A percentile compares a stretch with the other conserved stretches of the same genome.
Evolutionary conservation across 257 asterid species (phyloP).

Genomic region (Fraxinus anomala): DNA sequence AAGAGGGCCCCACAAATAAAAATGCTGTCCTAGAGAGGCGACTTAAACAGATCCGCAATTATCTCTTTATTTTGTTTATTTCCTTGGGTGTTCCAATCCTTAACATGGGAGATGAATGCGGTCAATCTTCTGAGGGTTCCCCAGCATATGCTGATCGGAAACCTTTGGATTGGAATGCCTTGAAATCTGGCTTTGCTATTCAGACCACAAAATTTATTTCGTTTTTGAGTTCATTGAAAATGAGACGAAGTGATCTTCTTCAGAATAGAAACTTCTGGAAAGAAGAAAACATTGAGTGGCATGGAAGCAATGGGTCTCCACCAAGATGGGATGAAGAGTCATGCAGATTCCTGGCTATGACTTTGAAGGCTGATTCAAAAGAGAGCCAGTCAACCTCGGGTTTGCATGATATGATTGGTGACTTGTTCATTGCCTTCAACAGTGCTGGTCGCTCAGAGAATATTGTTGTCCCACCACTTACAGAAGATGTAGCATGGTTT

Average conservation of each 20-base stretch:
- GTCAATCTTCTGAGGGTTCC: slow-evolving; percentile 73
- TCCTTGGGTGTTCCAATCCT: slow-evolving; percentile 87
- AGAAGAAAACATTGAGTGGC: slow-evolving; percentile 76
- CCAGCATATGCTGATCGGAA: slow-evolving; percentile 45
- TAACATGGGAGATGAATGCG: slow-evolving; percentile 98
- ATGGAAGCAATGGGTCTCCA: slow-evolving; percentile 48
- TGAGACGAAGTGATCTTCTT: slow-evolving; percentile 69
- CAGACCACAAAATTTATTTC: slow-evolving; percentile 67
- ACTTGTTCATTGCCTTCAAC: slow-evolving; percentile 75
- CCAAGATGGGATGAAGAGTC: slow-evolving; percentile 72
- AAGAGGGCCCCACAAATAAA: slow-evolving; percentile 78
- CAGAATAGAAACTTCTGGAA: slow-evolving; percentile 60
- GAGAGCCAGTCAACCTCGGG: slow-evolving; percentile 22
- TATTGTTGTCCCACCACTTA: slow-evolving; percentile 57
- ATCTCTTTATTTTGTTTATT: slow-evolving; percentile 65
- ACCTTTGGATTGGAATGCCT: slow-evolving; percentile 65
- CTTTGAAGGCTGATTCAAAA: slow-evolving; percentile 50
- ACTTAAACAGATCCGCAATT: slow-evolving; percentile 80
- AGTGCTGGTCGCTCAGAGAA: slow-evolving; percentile 47
- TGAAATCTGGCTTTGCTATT: slow-evolving; percentile 57
- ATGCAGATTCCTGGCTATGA: slow-evolving; percentile 73
- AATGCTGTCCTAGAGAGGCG: slow-evolving; percentile 61
- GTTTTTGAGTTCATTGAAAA: slow-evolving; percentile 62
- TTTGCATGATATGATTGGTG: slow-evolving; percentile 34
- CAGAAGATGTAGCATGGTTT: slow-evolving; percentile 53